These are phyloP conservation scores for Tinospora cordifolia DNA, from an alignment of 164 flowering plant species.

Conservation along the genomic window DNA sequence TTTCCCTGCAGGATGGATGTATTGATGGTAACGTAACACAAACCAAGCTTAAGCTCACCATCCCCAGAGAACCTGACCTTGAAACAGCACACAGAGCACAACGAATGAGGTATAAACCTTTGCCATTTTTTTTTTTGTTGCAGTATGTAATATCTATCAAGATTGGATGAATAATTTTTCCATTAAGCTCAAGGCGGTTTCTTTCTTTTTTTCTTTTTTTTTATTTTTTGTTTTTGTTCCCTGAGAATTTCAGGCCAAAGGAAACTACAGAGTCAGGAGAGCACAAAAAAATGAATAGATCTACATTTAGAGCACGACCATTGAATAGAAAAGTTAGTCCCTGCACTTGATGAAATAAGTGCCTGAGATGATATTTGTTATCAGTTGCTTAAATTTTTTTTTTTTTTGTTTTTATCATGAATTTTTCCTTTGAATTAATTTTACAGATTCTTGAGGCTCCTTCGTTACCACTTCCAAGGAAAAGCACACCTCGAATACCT, in stretches of 20 bases:
- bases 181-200: background rate
- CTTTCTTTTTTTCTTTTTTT: background rate
- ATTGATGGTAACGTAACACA: conserved; percentile 23
- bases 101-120: conserved; percentile 40
- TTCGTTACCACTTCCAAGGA: conserved; percentile 48
- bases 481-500: conserved; percentile 60
- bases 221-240: no score
- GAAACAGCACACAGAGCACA: conserved; percentile 74
- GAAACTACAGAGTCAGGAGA: conserved; percentile 28
- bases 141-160: background rate
- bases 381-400: background rate
- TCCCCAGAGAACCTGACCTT: conserved; percentile 86
- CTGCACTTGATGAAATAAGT: background rate
- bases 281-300: conserved; percentile 18
- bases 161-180: background rate
- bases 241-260: conserved; percentile 47
- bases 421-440: background rate
- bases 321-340: conserved; percentile 75
- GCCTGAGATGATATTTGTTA: background rate
- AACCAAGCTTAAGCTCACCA: conserved; percentile 49
- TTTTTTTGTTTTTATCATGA: background rate
- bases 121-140: background rate
- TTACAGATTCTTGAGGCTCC: conserved; percentile 78
- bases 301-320: conserved; percentile 74
- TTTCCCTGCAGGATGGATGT: conserved; percentile 42